Conservation (phyloP, 345 rosid genomes). For the Eucalyptus sp. region DNA sequence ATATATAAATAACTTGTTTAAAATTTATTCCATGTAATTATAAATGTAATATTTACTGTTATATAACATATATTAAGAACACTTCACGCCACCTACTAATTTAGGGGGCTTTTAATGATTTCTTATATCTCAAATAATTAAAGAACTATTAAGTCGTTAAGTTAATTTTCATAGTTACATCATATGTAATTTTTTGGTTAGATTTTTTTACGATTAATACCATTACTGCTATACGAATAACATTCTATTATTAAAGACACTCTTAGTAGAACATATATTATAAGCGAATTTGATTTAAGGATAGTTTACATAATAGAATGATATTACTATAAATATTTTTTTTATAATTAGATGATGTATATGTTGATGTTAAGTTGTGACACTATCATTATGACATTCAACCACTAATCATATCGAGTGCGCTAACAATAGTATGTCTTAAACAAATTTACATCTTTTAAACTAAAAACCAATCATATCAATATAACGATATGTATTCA, state of each 20-base stretch:
- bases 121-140: neutral
- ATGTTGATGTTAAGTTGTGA: neutral
- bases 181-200: neutral
- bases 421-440: neutral
- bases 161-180: neutral
- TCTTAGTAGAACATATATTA: too few species aligned
- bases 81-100: neutral
- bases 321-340: neutral
- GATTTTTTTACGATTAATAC: neutral
- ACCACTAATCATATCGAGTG: neutral
- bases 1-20: too few species aligned
- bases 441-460: neutral
- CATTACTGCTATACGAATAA: neutral
- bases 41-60: too few species aligned
- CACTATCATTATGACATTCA: neutral
- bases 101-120: neutral
- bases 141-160: neutral
- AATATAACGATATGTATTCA: too few species aligned
- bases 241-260: neutral
- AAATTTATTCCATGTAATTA: too few species aligned
- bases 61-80: neutral
- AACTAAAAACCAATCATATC: neutral
- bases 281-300: neutral
- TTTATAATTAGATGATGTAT: too few species aligned
- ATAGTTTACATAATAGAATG: neutral